phyloP scores from a whole-genome alignment of 1,284 basidiomycete genomes.

The Ceratobasidium sp. region DNA sequence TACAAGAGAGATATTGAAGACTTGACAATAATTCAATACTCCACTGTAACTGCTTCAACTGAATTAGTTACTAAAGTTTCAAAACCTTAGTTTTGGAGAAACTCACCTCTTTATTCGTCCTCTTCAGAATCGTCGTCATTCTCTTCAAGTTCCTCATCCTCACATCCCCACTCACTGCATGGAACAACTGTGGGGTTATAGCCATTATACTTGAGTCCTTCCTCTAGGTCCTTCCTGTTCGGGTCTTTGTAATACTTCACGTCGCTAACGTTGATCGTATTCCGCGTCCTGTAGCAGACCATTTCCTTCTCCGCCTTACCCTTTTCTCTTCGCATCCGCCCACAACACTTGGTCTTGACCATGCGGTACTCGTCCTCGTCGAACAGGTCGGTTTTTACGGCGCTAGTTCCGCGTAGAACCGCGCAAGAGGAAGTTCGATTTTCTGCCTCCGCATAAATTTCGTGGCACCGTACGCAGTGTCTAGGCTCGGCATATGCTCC shows the following conservation, averaged over 20 bases:
- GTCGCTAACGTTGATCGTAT: not conserved
- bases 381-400: not conserved
- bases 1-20: no score
- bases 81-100: no score
- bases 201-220: not conserved
- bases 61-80: no score
- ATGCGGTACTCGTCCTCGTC: no score
- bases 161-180: not conserved
- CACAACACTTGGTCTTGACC: not conserved
- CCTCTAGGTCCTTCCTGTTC: not conserved
- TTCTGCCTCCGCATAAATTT: not conserved
- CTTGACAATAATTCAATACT: no score
- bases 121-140: not conserved
- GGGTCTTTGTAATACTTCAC: not conserved
- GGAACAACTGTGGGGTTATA: not conserved
- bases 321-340: not conserved
- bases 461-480: slow-evolving; percentile 5
- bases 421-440: not conserved
- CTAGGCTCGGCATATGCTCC: not conserved
- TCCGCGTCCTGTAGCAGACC: not conserved
- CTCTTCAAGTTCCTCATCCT: not conserved
- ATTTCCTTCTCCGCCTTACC: not conserved
- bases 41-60: no score
- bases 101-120: not conserved
- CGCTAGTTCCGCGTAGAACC: not conserved